Base-by-base conservation (phyloP, 306 rosid genomes). In the Acmispon strigosus region DNA sequence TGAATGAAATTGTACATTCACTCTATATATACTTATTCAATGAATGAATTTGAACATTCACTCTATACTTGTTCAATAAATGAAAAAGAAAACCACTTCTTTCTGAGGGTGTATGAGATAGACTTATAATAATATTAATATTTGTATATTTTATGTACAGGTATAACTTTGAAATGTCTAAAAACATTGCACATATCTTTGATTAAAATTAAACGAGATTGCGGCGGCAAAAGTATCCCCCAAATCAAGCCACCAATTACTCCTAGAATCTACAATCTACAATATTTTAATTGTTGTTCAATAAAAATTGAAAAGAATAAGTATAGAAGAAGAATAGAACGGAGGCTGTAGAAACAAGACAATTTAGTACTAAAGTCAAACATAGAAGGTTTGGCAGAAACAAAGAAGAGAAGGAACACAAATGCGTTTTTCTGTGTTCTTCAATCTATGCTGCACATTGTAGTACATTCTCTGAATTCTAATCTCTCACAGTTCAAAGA, bases 211-310 rank as follows among this genome's bases (percentile, higher is more conserved):
- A 80, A 76, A 78, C 66, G 60, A 76, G 84, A 86, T 82, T 76
- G 60, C 74, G 91, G 96, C 90, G 80, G 92, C 88, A 44, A 76
- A 64, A 67, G 8, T 6, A 85, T 80, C 82, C 96, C 98, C 81
- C 79, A 75, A 90, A 88, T 93, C 90, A 70, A 87, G 96, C 96
- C 96, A 80, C 86, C 86, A 85, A 85, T 90, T 85, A 78, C 93
- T 88, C 91, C 90, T 42, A 80, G 80, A 61, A 62, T 62, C 74
- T 65, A 57, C 62, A 76, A 62, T 62, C 74, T 65, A 57, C 62
- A 76, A 65, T 57, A 62, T 72, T 67, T 59, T 72, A 74, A 49
- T 41, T 8, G 8, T 18, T 45, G 2, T 18, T 10, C 42, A 66
- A 27, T 73, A 50, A 61, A 60, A 66, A 57, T 3, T 19, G 1